Base-by-base conservation (phyloP, 352 stramenopile species). In the Globisporangium spiculum region DNA sequence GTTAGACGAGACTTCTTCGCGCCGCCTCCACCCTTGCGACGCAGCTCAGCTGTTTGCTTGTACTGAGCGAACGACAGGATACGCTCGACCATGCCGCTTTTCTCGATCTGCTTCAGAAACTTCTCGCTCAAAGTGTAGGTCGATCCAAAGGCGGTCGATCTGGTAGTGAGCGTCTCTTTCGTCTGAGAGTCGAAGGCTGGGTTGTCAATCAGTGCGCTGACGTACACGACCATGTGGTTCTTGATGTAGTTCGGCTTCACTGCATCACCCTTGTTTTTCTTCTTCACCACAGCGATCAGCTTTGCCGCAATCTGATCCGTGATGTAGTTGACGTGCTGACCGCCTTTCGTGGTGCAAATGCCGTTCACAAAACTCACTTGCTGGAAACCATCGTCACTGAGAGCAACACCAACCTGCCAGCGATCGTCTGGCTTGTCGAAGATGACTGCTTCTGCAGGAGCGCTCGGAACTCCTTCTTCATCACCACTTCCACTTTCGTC, bases 331-430 rank as follows among this genome's bases (percentile, higher is more conserved):
- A 99, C 97, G 73, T 99, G 97, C 60, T 98, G 95, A 7, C 97
- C 97, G 59, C 97, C 97, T 75, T 98, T 97, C 12, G 85, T 96
- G 2, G 97, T 99, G 59, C 92, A 97, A 79, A 99, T 99, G 38
- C 93, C 92, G 74, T 99, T 99, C 18, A 99, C 97, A 75, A 99
- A 99, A 63, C 95, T 99, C 36, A 99, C 88, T 72, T 97, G 96
- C 77, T 98, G 93, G 67, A 98, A 98, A 4, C 92, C 89, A 59
- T 92, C 90, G 54, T 98, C 92, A 54, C 95, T 98, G 27, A 98
- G 70, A 0, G 87, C 87, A 26, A 99, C 73, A 24, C 88, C 93
- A 59, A 99, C 83, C 72, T 99, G 93, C 97, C 97, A 99, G 22
- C 97, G 83, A 7, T 90, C 78, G 65, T 98, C 97, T 0, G 97